Percentiles rank a stretch among this genome's conserved stretches.
These are phyloP conservation scores for Lathyrus oleraceus DNA, from an alignment of 306 rosid genomes.

Conservation along the genomic window DNA sequence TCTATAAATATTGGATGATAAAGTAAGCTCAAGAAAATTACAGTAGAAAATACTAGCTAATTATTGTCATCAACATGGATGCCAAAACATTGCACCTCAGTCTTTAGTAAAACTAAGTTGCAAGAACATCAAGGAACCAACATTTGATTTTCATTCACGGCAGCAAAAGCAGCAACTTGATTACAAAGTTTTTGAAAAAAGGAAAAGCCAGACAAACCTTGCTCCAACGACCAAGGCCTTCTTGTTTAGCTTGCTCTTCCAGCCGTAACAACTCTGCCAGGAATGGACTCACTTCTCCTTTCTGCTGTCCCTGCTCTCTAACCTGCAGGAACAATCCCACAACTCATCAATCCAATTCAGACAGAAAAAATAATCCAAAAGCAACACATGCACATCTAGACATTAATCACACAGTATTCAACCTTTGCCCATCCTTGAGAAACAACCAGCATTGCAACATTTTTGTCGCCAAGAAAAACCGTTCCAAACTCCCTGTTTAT, in stretches of 20 bases:
- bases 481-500: too few species aligned
- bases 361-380: conserved; percentile 1
- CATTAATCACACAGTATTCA: too few species aligned
- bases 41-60: not conserved
- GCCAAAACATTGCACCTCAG: not conserved
- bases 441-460: too few species aligned
- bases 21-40: not conserved
- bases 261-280: conserved; percentile 72
- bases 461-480: too few species aligned
- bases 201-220: conserved; percentile 37
- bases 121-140: not conserved
- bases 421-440: too few species aligned
- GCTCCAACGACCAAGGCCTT: conserved; percentile 95
- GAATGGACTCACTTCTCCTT: conserved; percentile 88
- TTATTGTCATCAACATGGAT: conserved; percentile 6
- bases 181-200: not conserved
- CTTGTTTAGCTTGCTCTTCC: conserved; percentile 90
- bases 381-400: not conserved
- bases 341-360: conserved; percentile 21
- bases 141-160: not conserved
- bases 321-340: conserved; percentile 54
- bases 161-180: conserved; percentile 9
- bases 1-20: conserved; percentile 16
- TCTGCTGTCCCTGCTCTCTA: conserved; percentile 85
- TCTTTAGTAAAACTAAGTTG: conserved; percentile 29